These are phyloP conservation scores for Rehmannia glutinosa DNA, from an alignment of 257 asterid genomes.

Conservation along the genomic window DNA sequence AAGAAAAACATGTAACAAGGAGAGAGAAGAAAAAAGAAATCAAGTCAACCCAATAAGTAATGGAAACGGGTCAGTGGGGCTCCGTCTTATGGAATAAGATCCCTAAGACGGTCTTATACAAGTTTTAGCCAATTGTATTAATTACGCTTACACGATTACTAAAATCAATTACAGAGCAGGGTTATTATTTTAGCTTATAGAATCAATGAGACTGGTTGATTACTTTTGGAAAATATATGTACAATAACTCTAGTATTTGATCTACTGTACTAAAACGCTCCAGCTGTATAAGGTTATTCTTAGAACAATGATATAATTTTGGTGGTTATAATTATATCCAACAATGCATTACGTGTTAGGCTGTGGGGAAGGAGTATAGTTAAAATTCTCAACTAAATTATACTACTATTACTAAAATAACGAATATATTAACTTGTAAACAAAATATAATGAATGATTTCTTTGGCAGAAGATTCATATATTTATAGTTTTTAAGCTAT, in stretches of 20 bases:
- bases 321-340: conserved; percentile 17
- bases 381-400: too few species aligned
- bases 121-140: too few species aligned
- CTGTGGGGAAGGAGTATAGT: background rate
- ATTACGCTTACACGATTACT: background rate
- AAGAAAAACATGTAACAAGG: too few species aligned
- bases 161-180: background rate
- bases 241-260: background rate
- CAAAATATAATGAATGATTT: too few species aligned
- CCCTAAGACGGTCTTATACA: too few species aligned
- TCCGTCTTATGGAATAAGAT: too few species aligned
- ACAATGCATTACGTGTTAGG: background rate
- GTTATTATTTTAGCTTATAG: background rate
- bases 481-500: background rate
- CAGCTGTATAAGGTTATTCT: conserved; percentile 18
- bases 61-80: too few species aligned
- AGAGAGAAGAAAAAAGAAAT: too few species aligned
- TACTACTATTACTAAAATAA: too few species aligned
- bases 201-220: conserved; percentile 13
- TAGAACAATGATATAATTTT: conserved; percentile 10
- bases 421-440: too few species aligned
- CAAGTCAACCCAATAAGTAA: too few species aligned
- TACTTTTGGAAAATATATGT: background rate
- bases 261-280: conserved; percentile 15
- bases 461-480: background rate